A percentile compares a stretch with the other conserved stretches of the same genome.
Conservation (phyloP, 2,329 filamentous ascomycete species). For the Gnomoniopsis sp. region DNA sequence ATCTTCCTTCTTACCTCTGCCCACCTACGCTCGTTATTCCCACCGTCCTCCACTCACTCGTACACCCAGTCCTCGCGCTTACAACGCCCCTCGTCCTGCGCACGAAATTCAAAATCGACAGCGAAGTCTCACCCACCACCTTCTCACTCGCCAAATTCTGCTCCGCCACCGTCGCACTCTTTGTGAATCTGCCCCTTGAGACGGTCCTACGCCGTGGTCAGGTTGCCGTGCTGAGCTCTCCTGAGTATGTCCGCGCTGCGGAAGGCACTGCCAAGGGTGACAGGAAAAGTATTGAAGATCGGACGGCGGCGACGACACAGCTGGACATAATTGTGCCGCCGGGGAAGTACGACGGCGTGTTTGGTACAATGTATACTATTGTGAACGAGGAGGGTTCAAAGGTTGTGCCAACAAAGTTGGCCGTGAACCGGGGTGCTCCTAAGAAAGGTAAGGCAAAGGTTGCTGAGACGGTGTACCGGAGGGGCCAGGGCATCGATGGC, state of each 20-base stretch:
- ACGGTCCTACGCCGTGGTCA: slow-evolving; percentile 89
- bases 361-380: slow-evolving; percentile 90
- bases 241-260: slow-evolving; percentile 47
- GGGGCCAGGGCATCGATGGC: slow-evolving; percentile 66
- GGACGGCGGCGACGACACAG: slow-evolving; percentile 24
- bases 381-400: slow-evolving; percentile 75
- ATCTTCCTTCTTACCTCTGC: slow-evolving; percentile 74
- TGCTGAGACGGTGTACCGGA: slow-evolving; percentile 44
- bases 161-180: slow-evolving; percentile 74
- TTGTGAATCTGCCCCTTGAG: slow-evolving; percentile 85
- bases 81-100: slow-evolving; percentile 83
- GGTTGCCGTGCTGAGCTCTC: slow-evolving; percentile 64
- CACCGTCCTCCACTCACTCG: slow-evolving; percentile 80
- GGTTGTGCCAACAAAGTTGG: slow-evolving; percentile 34
- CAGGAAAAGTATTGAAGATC: slow-evolving; percentile 5
- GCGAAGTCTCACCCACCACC: slow-evolving; percentile 72
- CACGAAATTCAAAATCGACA: slow-evolving; percentile 80
- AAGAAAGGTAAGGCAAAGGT: slow-evolving; percentile 32
- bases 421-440: slow-evolving; percentile 26
- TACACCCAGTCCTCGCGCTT: slow-evolving; percentile 79
- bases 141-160: slow-evolving; percentile 83
- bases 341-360: slow-evolving; percentile 77
- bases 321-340: slow-evolving; percentile 75
- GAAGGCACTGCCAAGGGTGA: slow-evolving; percentile 28
- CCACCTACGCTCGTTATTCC: slow-evolving; percentile 69